These are phyloP conservation scores for Myochromella boudieri DNA, from an alignment of 768 basidiomycete species.

Conservation along the genomic window DNA sequence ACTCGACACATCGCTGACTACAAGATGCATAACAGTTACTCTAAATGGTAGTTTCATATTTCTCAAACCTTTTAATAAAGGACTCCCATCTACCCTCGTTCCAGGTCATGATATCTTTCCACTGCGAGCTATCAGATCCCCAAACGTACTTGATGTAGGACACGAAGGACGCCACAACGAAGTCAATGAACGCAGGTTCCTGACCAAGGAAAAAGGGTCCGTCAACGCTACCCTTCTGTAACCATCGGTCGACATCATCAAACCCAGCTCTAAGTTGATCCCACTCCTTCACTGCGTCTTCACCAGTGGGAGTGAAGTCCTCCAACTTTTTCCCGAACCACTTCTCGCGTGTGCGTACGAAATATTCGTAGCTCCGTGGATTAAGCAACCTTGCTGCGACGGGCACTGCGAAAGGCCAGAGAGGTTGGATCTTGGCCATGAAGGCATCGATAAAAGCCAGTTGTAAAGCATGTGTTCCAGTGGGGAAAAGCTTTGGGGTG, in stretches of 20 bases:
- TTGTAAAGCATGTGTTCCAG: slow-evolving; percentile 18
- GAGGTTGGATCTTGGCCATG: neutral
- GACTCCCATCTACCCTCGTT: slow-evolving; percentile 39
- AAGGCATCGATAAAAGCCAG: slow-evolving; percentile 9
- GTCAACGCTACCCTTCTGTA: slow-evolving; percentile 21
- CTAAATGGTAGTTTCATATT: slow-evolving; percentile 21
- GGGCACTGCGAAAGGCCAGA: slow-evolving; percentile 18
- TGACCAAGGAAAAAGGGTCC: slow-evolving; percentile 38
- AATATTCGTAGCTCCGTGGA: slow-evolving; percentile 30
- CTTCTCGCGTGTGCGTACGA: slow-evolving; percentile 26
- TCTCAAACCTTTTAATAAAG: slow-evolving; percentile 27
- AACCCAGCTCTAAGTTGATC: slow-evolving; percentile 32
- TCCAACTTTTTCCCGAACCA: slow-evolving; percentile 28
- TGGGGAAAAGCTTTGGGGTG: slow-evolving; percentile 28
- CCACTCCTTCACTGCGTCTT: slow-evolving; percentile 28
- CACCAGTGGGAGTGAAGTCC: slow-evolving; percentile 22
- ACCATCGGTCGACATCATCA: slow-evolving; percentile 26
- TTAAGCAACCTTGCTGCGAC: slow-evolving; percentile 22
- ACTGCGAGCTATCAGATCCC: slow-evolving; percentile 39
- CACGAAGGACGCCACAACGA: slow-evolving; percentile 32
- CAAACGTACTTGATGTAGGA: slow-evolving; percentile 29
- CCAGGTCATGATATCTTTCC: slow-evolving; percentile 38
- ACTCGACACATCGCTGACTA: too few species aligned
- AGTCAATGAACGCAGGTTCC: slow-evolving; percentile 38
- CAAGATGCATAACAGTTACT: too few species aligned